A percentile compares a stretch with the other conserved stretches of the same genome.
Evolutionary conservation across 2,329 filamentous ascomycete genomes (phyloP).

Genomic region (Botrytis hyacinthi): DNA sequence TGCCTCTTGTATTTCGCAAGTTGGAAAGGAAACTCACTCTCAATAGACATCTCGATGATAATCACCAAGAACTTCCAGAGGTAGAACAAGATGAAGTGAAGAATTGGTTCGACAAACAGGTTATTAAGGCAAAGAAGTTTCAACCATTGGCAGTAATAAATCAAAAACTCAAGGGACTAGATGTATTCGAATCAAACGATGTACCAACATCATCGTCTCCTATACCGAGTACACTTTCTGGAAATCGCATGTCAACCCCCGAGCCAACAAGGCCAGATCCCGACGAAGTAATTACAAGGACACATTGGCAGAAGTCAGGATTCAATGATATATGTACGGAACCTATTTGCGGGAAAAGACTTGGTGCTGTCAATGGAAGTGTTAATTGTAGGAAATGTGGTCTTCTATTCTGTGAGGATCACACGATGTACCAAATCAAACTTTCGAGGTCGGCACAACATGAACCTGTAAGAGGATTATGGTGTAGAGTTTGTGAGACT

Average conservation of each 20-base stretch:
- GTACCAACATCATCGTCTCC: constrained; percentile 43
- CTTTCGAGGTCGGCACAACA: constrained; percentile 84
- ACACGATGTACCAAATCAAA: constrained; percentile 99
- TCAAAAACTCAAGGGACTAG: constrained; percentile 71
- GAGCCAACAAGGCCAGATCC: constrained; percentile 56
- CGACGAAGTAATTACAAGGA: constrained; percentile 82
- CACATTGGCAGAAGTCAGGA: constrained; percentile 82
- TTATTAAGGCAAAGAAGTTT: constrained; percentile 72
- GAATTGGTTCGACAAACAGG: constrained; percentile 74
- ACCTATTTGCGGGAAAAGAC: constrained; percentile 74
- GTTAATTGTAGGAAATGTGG: constrained; percentile 95
- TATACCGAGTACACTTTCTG: constrained; percentile 40
- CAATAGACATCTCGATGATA: constrained; percentile 68
- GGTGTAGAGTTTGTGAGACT: constrained; percentile 97
- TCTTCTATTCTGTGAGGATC: constrained; percentile 90
- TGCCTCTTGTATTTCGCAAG: constrained; percentile 23
- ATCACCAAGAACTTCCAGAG: constrained; percentile 69
- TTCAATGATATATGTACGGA: constrained; percentile 81
- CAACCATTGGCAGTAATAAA: constrained; percentile 72
- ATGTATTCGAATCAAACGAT: constrained; percentile 74
- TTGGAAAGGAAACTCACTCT: constrained; percentile 35
- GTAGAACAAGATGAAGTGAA: constrained; percentile 74
- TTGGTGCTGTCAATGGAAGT: constrained; percentile 76
- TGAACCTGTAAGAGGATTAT: constrained; percentile 84
- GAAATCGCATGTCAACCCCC: constrained; percentile 38